Conservation (phyloP, 768 basidiomycete species). For the Boletus rubescentipes region DNA sequence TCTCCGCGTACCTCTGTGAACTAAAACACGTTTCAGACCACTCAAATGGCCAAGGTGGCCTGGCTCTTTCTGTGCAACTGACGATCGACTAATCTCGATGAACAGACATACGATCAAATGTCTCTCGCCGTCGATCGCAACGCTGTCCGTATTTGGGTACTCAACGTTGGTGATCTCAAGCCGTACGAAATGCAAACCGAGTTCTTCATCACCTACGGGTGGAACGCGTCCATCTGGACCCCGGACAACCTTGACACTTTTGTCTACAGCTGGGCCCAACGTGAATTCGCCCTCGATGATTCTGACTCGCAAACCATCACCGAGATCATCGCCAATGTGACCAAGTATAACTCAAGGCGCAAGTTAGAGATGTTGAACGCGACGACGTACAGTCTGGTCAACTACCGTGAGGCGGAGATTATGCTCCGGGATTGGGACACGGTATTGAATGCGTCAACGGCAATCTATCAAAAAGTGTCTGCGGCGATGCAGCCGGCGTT, state of each 20-base stretch:
- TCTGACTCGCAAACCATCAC: constrained; percentile 39
- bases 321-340: constrained; percentile 40
- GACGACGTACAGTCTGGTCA: constrained; percentile 60
- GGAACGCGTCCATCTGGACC: constrained; percentile 47
- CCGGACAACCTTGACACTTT: constrained; percentile 46
- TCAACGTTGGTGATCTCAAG: background rate
- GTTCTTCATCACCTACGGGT: constrained; percentile 54
- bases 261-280: constrained; percentile 58
- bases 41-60: background rate
- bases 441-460: background rate
- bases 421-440: background rate
- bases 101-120: background rate
- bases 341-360: constrained; percentile 54
- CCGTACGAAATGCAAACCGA: background rate
- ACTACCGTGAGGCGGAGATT: constrained; percentile 38
- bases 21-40: background rate
- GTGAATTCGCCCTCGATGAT: constrained; percentile 53
- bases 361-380: constrained; percentile 67
- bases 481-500: background rate
- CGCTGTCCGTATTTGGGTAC: background rate
- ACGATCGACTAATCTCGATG: too few relatives aligned
- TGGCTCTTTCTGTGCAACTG: background rate
- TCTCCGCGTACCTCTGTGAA: background rate
- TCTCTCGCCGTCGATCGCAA: background rate
- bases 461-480: background rate